Percentiles rank a stretch among this genome's conserved stretches.
phyloP scores from a whole-genome alignment of 495 filamentous ascomycete species.

The Penicillium herquei region DNA sequence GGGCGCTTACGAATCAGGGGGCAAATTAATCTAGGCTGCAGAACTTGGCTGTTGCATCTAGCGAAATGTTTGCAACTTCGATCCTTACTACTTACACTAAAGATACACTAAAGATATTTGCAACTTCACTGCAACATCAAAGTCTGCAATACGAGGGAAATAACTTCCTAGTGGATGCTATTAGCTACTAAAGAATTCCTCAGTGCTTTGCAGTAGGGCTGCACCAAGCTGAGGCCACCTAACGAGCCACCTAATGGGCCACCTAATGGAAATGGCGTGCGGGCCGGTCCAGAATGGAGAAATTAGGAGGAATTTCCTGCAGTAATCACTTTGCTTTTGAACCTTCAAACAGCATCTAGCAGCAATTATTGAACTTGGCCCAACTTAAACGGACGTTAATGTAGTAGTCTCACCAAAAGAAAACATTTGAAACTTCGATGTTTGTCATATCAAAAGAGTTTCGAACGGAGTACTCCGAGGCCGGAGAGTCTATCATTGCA shows the following conservation, averaged over 20 bases:
- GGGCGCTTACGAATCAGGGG: slow-evolving; percentile 10
- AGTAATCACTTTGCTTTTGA: slow-evolving; percentile 22
- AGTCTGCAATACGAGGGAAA: not conserved
- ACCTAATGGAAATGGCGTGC: slow-evolving; percentile 6
- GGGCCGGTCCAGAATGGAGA: slow-evolving; percentile 23
- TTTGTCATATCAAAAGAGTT: no score
- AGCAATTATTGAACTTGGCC: no score
- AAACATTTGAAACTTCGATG: no score
- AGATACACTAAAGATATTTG: no score
- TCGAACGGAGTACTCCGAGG: no score
- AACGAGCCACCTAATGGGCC: not conserved
- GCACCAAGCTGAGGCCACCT: not conserved
- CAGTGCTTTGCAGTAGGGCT: slow-evolving; percentile 9
- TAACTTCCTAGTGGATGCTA: not conserved
- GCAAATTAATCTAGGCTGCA: not conserved
- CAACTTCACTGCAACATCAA: no score
- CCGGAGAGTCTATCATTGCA: no score
- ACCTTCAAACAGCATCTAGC: not conserved
- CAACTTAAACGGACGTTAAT: no score
- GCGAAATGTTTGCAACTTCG: no score
- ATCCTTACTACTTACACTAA: no score
- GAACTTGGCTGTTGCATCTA: not conserved
- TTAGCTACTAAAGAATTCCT: not conserved
- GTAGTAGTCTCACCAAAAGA: no score
- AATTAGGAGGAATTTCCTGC: slow-evolving; percentile 11